A percentile compares a stretch with the other conserved stretches of the same genome.
These are phyloP conservation scores for Saccharomycopsis capsularis DNA, from an alignment of 805 yeast genomes.

Conservation along the genomic window DNA sequence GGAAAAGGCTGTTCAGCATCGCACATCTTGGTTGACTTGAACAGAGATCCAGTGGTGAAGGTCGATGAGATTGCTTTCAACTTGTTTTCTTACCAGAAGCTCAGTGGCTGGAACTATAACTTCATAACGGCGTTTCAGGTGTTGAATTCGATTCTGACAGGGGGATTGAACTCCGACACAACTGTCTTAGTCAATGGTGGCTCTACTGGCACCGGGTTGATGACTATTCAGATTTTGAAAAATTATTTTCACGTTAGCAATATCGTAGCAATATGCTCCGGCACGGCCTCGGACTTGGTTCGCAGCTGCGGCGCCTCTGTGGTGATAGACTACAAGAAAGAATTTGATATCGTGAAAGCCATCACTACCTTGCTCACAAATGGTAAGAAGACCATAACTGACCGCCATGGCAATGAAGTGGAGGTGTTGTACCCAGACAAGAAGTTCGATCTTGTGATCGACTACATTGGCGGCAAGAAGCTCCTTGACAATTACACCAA, in stretches of 20 bases:
- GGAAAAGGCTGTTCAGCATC: slow-evolving; percentile 55
- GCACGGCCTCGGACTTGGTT: slow-evolving; percentile 40
- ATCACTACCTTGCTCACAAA: slow-evolving; percentile 27
- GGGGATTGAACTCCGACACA: slow-evolving; percentile 33
- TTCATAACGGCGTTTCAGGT: slow-evolving; percentile 55
- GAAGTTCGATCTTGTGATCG: slow-evolving; percentile 59
- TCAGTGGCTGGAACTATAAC: slow-evolving; percentile 59
- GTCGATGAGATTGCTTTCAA: slow-evolving; percentile 39
- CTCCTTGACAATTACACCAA: slow-evolving; percentile 29
- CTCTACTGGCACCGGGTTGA: slow-evolving; percentile 65
- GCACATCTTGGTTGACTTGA: slow-evolving; percentile 48
- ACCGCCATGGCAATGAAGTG: slow-evolving; percentile 24
- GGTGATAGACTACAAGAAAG: slow-evolving; percentile 42
- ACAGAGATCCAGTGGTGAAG: slow-evolving; percentile 40
- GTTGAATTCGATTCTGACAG: slow-evolving; percentile 28
- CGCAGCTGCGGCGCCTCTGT: slow-evolving; percentile 45
- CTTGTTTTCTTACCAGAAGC: slow-evolving; percentile 34
- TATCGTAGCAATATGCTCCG: slow-evolving; percentile 54
- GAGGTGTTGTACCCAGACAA: slow-evolving; percentile 31
- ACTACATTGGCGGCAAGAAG: slow-evolving; percentile 62
- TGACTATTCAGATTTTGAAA: slow-evolving; percentile 53
- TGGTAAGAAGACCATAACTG: slow-evolving; percentile 22
- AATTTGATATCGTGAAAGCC: slow-evolving; percentile 24
- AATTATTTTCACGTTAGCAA: slow-evolving; percentile 41
- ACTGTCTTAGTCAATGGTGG: slow-evolving; percentile 69